phyloP scores from a whole-genome alignment of 2,329 filamentous ascomycete species.

The Orbilia oligospora region DNA sequence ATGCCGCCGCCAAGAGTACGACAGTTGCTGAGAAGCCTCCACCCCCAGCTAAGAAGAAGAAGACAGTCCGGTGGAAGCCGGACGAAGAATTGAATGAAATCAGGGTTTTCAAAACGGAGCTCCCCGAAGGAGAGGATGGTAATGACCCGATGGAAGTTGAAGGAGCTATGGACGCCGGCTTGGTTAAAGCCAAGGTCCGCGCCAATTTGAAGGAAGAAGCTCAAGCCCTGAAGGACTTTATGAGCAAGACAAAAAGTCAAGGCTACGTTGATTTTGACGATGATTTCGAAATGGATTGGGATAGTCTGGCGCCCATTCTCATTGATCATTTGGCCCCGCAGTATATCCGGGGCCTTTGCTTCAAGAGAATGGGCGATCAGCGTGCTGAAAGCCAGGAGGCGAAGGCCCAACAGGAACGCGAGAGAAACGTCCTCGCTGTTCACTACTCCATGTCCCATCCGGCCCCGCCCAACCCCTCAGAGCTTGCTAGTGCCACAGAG shows the following conservation, averaged over 20 bases:
- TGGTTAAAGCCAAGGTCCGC: conserved; percentile 51
- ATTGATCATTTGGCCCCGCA: conserved; percentile 22
- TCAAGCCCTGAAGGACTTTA: conserved; percentile 43
- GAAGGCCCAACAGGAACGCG: conserved; percentile 48
- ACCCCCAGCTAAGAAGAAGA: conserved; percentile 57
- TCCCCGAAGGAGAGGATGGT: conserved; percentile 56
- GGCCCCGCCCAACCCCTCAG: conserved; percentile 38
- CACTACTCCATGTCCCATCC: conserved; percentile 57
- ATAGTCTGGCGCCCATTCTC: conserved; percentile 25
- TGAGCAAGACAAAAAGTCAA: conserved; percentile 25
- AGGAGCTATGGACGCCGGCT: conserved; percentile 48
- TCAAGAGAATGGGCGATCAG: conserved; percentile 53
- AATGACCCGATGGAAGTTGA: conserved; percentile 58
- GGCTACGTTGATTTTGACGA: conserved; percentile 55
- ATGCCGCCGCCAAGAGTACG: conserved; percentile 46
- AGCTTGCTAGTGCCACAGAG: conserved; percentile 50
- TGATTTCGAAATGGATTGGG: conserved; percentile 60
- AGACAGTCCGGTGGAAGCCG: conserved; percentile 56
- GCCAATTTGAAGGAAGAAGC: conserved; percentile 58
- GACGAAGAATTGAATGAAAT: conserved; percentile 53
- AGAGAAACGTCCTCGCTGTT: conserved; percentile 52
- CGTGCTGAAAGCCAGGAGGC: conserved; percentile 47
- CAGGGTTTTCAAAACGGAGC: conserved; percentile 52
- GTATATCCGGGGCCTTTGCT: conserved; percentile 35
- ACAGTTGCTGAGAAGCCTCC: conserved; percentile 46